Percentiles rank a stretch among this genome's conserved stretches.
These are phyloP conservation scores for Termitomyces sp. DNA, from an alignment of 768 basidiomycete species.

Conservation along the genomic window DNA sequence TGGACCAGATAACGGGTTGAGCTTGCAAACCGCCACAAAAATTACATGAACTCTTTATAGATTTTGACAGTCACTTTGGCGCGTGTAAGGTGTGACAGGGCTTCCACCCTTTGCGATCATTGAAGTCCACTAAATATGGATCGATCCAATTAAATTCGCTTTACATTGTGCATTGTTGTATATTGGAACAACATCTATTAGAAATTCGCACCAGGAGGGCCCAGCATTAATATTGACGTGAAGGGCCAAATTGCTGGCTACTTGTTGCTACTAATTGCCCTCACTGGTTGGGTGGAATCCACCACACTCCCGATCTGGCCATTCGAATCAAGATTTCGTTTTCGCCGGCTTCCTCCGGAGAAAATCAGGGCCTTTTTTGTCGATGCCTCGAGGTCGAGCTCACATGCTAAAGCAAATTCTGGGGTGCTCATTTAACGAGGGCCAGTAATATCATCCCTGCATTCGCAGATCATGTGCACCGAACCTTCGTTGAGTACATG, in stretches of 20 bases:
- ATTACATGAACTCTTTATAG: constrained; percentile 29
- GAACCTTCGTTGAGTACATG: constrained; percentile 5
- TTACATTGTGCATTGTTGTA: constrained; percentile 15
- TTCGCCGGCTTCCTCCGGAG: constrained; percentile 26
- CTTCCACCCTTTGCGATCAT: constrained; percentile 24
- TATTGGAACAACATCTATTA: constrained; percentile 13
- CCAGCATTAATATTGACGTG: constrained; percentile 5
- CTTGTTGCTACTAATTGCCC: not conserved
- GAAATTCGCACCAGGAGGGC: constrained; percentile 13
- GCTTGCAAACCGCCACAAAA: constrained; percentile 17
- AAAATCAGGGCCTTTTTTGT: constrained; percentile 17
- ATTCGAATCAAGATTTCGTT: constrained; percentile 20
- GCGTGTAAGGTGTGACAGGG: constrained; percentile 28
- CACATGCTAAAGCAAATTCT: constrained; percentile 23
- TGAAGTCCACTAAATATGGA: constrained; percentile 18
- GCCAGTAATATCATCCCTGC: constrained; percentile 20
- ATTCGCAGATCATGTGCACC: constrained; percentile 12
- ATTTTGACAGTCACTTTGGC: constrained; percentile 1
- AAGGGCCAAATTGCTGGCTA: constrained; percentile 7
- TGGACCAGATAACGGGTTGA: constrained; percentile 15
- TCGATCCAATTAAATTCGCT: constrained; percentile 21
- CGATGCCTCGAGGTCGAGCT: constrained; percentile 24
- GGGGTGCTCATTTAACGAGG: constrained; percentile 26
- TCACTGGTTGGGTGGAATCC: constrained; percentile 8
- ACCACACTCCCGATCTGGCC: constrained; percentile 16